Percentiles rank a stretch among this genome's conserved stretches.
Evolutionary conservation across 345 rosid genomes (phyloP).

Genomic region (Lagerstroemia speciosa): DNA sequence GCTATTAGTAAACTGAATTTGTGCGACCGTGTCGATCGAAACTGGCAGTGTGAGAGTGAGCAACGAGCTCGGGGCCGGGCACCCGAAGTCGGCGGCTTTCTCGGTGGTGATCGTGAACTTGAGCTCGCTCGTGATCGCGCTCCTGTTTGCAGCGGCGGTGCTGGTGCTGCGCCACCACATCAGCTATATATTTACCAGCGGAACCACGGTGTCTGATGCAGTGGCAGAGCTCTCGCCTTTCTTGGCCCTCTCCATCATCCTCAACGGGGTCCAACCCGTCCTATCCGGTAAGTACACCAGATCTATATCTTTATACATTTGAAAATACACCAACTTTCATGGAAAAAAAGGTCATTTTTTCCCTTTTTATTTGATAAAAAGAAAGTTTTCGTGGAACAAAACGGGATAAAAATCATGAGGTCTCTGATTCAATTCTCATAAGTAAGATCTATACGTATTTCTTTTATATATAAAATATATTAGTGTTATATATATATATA

Average conservation of each 20-base stretch:
- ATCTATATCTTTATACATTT: background rate
- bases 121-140: conserved; percentile 29
- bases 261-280: conserved; percentile 65
- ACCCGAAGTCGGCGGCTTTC: conserved; percentile 50
- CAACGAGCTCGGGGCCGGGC: conserved; percentile 53
- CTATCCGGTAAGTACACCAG: conserved; percentile 38
- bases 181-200: conserved; percentile 46
- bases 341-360: too few species aligned
- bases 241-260: conserved; percentile 40
- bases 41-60: conserved; percentile 49
- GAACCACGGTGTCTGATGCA: conserved; percentile 40
- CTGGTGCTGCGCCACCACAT: conserved; percentile 31
- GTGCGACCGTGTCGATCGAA: background rate
- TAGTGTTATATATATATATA: too few species aligned
- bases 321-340: background rate
- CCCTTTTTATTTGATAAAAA: too few species aligned
- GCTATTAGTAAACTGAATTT: background rate
- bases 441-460: too few species aligned
- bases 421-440: too few species aligned
- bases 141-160: conserved; percentile 27
- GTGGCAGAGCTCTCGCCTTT: conserved; percentile 48
- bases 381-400: too few species aligned
- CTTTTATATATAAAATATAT: too few species aligned
- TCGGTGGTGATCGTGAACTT: conserved; percentile 34
- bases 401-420: too few species aligned